Evolutionary conservation across 805 yeast genomes (phyloP).

Genomic region (Blastobotrys americana): DNA sequence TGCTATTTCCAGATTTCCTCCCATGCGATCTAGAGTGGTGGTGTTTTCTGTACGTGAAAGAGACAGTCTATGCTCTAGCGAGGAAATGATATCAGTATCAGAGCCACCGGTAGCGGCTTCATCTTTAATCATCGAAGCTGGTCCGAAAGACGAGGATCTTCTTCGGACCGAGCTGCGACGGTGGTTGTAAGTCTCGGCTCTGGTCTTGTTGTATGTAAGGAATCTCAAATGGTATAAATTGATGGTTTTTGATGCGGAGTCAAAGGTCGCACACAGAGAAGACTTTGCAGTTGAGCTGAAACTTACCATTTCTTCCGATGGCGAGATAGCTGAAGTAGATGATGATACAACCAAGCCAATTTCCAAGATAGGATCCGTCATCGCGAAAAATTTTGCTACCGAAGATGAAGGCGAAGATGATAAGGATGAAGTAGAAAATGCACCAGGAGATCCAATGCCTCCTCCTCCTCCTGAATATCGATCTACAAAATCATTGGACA

Average conservation of each 20-base stretch:
- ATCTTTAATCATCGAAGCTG: not conserved
- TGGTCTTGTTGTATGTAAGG: slow-evolving; percentile 20
- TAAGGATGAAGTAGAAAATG: too few species aligned
- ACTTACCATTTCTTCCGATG: slow-evolving; percentile 47
- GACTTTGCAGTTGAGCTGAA: slow-evolving; percentile 42
- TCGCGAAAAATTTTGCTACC: slow-evolving; percentile 46
- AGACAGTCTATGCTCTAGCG: slow-evolving; percentile 16
- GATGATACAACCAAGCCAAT: slow-evolving; percentile 66
- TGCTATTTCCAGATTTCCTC: slow-evolving; percentile 25
- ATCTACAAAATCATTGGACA: slow-evolving; percentile 13
- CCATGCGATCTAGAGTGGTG: slow-evolving; percentile 13
- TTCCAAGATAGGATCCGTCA: slow-evolving; percentile 69
- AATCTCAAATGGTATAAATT: slow-evolving; percentile 51
- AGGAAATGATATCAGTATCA: slow-evolving; percentile 14
- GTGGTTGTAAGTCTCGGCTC: slow-evolving; percentile 7
- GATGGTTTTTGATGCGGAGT: slow-evolving; percentile 39
- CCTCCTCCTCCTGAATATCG: not conserved
- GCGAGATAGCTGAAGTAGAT: slow-evolving; percentile 56
- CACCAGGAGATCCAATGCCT: not conserved
- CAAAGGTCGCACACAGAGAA: slow-evolving; percentile 50
- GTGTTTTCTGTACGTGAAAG: slow-evolving; percentile 17
- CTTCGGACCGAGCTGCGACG: slow-evolving; percentile 12
- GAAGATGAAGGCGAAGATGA: too few species aligned
- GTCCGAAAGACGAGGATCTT: slow-evolving; percentile 10
- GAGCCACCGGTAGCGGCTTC: slow-evolving; percentile 1